These are phyloP conservation scores for Camellia lanceoleosa DNA, from an alignment of 148 eudicot species.

Conservation along the genomic window DNA sequence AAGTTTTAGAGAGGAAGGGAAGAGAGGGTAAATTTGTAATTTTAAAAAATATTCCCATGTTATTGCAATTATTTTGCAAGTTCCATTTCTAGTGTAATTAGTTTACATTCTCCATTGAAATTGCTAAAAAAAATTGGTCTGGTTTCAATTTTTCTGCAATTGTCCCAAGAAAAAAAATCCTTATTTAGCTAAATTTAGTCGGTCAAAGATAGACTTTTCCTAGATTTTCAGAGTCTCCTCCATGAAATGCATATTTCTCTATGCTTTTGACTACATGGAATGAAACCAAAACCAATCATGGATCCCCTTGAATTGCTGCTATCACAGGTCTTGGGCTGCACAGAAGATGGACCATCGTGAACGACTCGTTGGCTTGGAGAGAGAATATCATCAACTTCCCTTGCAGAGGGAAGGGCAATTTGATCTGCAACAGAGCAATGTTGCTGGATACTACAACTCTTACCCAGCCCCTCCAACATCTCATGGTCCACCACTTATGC, in stretches of 20 bases:
- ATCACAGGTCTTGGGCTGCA: constrained; percentile 13
- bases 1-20: too few relatives aligned
- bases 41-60: too few relatives aligned
- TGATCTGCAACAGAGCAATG: neutral
- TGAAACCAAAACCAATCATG: neutral
- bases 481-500: constrained; percentile 8
- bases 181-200: neutral
- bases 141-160: too few relatives aligned
- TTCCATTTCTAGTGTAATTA: too few relatives aligned
- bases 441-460: constrained; percentile 11
- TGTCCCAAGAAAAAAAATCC: neutral
- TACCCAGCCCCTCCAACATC: constrained; percentile 10
- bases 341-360: constrained; percentile 15
- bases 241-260: neutral
- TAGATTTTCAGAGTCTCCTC: neutral
- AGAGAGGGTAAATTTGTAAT: too few relatives aligned
- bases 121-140: too few relatives aligned
- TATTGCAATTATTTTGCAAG: too few relatives aligned
- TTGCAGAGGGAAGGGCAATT: constrained; percentile 8
- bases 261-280: neutral
- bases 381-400: neutral
- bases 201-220: neutral
- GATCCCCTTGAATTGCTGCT: neutral
- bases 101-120: too few relatives aligned
- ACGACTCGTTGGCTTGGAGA: constrained; percentile 5